Evolutionary conservation across 192 early-diverging fungal genomes (phyloP).

Genomic region (Lobosporangium transversale): DNA sequence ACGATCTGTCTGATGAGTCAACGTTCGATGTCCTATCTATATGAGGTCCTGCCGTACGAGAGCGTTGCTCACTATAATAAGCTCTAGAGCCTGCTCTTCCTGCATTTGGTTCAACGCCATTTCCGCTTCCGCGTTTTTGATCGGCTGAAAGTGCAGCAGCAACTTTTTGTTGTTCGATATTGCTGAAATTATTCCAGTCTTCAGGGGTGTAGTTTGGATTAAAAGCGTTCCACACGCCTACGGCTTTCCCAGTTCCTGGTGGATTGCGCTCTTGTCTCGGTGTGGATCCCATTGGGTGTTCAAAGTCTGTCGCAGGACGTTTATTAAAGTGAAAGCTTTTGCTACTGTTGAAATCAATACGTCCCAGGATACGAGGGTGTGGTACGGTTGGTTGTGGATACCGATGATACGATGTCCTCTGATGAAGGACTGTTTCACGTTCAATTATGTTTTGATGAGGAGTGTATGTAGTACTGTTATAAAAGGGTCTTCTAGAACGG

Average conservation of each 20-base stretch:
- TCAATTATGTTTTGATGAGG: not conserved
- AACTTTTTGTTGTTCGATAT: not conserved
- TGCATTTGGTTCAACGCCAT: not conserved
- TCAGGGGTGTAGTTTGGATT: constrained; percentile 3
- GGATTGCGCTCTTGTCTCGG: constrained; percentile 3
- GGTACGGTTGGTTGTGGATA: not conserved
- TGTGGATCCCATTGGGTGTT: too few relatives aligned
- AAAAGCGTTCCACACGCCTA: constrained; percentile 13
- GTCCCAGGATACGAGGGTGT: not conserved
- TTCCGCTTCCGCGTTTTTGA: not conserved
- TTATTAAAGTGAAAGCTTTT: too few relatives aligned
- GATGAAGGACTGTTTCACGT: not conserved
- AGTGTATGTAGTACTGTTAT: not conserved
- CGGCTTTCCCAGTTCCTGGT: constrained; percentile 1
- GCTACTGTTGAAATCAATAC: not conserved
- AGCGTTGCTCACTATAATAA: not conserved
- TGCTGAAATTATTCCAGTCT: constrained; percentile 14
- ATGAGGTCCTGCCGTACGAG: too few relatives aligned
- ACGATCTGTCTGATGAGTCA: too few relatives aligned
- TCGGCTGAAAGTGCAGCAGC: not conserved
- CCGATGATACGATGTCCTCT: too few relatives aligned
- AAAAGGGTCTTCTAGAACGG: not conserved
- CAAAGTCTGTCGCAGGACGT: too few relatives aligned
- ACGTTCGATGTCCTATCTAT: too few relatives aligned
- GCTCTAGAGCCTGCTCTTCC: not conserved